These are phyloP conservation scores for Teratosphaeria pseudoeucalypti DNA, from an alignment of 2,329 filamentous ascomycete genomes.

Conservation along the genomic window DNA sequence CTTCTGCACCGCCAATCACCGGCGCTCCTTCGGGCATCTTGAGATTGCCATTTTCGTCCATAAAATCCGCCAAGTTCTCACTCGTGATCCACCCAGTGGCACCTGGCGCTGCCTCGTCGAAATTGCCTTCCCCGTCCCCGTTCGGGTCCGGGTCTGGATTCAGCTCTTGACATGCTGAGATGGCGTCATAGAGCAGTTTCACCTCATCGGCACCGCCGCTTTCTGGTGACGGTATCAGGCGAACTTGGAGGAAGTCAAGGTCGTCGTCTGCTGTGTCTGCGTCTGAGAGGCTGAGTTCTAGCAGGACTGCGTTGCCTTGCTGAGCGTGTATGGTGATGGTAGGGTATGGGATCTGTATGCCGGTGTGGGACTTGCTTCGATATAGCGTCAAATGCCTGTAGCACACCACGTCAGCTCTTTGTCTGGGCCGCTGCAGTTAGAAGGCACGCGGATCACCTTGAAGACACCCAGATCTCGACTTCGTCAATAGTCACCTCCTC, in stretches of 20 bases:
- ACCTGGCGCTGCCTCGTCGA: conserved; percentile 53
- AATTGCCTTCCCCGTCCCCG: conserved; percentile 35
- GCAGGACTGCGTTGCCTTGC: conserved; percentile 53
- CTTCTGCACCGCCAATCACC: conserved; percentile 45
- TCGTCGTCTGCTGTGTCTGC: conserved; percentile 50
- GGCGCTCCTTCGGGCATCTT: conserved; percentile 58
- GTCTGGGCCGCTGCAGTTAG: neutral
- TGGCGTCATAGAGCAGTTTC: conserved; percentile 53
- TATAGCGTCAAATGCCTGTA: conserved; percentile 52
- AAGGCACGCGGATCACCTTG: conserved; percentile 25
- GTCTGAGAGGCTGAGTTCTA: conserved; percentile 56
- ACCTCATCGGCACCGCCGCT: conserved; percentile 6
- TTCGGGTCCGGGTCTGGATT: conserved; percentile 59
- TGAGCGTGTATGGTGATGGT: conserved; percentile 66
- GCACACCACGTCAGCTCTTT: neutral
- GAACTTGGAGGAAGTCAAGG: conserved; percentile 56
- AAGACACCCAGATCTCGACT: conserved; percentile 40
- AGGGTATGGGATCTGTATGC: conserved; percentile 62
- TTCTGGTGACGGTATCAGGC: conserved; percentile 43
- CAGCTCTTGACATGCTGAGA: conserved; percentile 64
- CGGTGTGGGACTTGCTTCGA: conserved; percentile 46
- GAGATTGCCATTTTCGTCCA: conserved; percentile 74
- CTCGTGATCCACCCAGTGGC: conserved; percentile 81
- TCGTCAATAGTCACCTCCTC: conserved; percentile 8
- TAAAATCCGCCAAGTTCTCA: conserved; percentile 77